phyloP scores from a whole-genome alignment of 1,139 yeast genomes.

The Geotrichum bryndzae region DNA sequence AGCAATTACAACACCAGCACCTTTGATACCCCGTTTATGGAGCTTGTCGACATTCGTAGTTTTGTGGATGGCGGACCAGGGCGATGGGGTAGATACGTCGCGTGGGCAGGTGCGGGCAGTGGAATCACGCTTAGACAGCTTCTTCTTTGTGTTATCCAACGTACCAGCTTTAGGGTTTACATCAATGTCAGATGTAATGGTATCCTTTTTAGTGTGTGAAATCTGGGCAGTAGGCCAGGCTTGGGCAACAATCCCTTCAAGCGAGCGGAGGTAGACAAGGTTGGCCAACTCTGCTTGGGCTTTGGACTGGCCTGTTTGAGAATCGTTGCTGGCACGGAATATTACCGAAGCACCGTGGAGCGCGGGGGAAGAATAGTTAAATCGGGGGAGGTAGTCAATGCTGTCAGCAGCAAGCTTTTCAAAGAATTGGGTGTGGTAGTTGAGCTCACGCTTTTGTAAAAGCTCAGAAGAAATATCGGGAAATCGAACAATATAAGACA shows the following conservation, averaged over 20 bases:
- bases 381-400: neutral
- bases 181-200: neutral
- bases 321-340: neutral
- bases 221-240: conserved; percentile 3
- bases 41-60: conserved; percentile 21
- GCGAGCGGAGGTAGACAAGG: neutral
- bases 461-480: neutral
- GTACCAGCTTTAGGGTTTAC: neutral
- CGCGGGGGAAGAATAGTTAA: conserved; percentile 5
- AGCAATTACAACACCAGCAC: conserved; percentile 20
- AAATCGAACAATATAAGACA: neutral
- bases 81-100: neutral
- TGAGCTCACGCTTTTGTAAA: neutral
- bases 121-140: neutral
- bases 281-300: neutral
- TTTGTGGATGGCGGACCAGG: conserved; percentile 18
- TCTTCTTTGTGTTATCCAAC: neutral
- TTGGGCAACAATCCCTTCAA: neutral
- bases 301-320: neutral
- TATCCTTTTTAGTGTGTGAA: neutral
- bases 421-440: neutral
- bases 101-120: neutral
- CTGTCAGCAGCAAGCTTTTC: neutral
- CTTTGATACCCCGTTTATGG: conserved; percentile 20
- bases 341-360: conserved; percentile 15